Evolutionary conservation across 306 rosid species (phyloP), one percentile per base, ranked within the genome.

Genomic region (Corylus americana): DNA sequence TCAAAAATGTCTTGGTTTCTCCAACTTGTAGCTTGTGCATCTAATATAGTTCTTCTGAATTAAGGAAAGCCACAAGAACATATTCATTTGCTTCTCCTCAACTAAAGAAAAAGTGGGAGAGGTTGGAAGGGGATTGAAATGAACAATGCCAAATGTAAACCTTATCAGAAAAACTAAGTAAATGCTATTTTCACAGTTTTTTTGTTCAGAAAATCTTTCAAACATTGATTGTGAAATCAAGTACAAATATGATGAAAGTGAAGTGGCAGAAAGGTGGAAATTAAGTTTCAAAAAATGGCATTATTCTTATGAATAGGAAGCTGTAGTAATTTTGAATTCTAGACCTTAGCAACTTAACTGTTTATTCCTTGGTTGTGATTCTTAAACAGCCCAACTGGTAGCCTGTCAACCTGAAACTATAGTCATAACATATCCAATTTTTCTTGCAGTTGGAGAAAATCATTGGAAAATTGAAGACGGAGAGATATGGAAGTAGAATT

Each of bases 371-470:
- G 62, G 70, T 62, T 57, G 4, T 55, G 55, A 69, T 1, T 72
- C 37, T 20, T 27, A 39, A 12, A n/a, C 75, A 6, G 45, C 58
- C 45, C 47, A 55, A 67, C 31, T 17, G 9, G 16, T 79, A 64
- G 55, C 61, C 45, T 12, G 31, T 14, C 57, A 31, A 69, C 63
- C 80, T 64, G 53, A 74, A 80, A 55, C 53, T 76, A 22, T 51
- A 58, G 47, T 78, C 29, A 2, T 74, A 20, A 14, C 20, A 0
- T 71, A 39, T 73, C 5, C 5, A 3, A 29, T 29, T 66, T 71
- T 55, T 81, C 58, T 44, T 74, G 86, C 97, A 92, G 98, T 85
- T 90, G 93, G 93, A 94, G 83, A 91, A 89, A 79, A 83, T 86
- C 48, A 86, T 94, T 76, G 93, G 97, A 71, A 94, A 89, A 77